phyloP scores from a whole-genome alignment of 257 asterid genomes.

The Avicennia marina region DNA sequence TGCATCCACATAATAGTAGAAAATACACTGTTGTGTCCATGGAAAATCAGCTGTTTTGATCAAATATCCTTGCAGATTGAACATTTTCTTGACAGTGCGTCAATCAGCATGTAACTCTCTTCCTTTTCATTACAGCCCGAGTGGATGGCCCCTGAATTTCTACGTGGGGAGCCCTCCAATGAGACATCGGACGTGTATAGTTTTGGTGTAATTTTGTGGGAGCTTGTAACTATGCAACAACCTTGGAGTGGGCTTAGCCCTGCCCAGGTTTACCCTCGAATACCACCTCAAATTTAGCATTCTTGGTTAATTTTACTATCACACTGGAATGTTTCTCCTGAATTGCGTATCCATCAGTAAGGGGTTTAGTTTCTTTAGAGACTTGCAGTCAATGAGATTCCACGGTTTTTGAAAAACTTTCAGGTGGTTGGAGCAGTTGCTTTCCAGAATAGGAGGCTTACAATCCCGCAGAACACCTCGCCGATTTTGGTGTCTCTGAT shows the following conservation, averaged over 20 bases:
- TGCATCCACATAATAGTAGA: not conserved
- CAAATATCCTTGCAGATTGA: constrained; percentile 22
- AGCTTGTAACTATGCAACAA: constrained; percentile 88
- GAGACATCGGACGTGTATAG: constrained; percentile 95
- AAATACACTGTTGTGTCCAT: not conserved
- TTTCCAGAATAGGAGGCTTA: constrained; percentile 86
- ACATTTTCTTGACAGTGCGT: constrained; percentile 16
- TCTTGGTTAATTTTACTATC: no score
- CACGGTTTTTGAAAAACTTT: not conserved
- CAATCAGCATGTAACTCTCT: constrained; percentile 30
- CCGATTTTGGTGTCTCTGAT: constrained; percentile 65
- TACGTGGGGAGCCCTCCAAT: constrained; percentile 96
- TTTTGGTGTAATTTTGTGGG: constrained; percentile 93
- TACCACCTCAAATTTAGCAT: not conserved
- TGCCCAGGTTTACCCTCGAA: constrained; percentile 54
- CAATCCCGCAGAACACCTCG: constrained; percentile 64
- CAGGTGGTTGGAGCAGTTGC: constrained; percentile 99
- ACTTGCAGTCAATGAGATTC: not conserved
- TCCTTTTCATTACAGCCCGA: constrained; percentile 76
- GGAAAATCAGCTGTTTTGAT: constrained; percentile 6
- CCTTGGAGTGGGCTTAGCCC: constrained; percentile 96
- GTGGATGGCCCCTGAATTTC: constrained; percentile 99
- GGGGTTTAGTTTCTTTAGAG: not conserved
- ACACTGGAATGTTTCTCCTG: no score
- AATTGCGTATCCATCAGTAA: no score